Evolutionary conservation across 164 flowering plant species (phyloP).

Genomic region (Piper longum): DNA sequence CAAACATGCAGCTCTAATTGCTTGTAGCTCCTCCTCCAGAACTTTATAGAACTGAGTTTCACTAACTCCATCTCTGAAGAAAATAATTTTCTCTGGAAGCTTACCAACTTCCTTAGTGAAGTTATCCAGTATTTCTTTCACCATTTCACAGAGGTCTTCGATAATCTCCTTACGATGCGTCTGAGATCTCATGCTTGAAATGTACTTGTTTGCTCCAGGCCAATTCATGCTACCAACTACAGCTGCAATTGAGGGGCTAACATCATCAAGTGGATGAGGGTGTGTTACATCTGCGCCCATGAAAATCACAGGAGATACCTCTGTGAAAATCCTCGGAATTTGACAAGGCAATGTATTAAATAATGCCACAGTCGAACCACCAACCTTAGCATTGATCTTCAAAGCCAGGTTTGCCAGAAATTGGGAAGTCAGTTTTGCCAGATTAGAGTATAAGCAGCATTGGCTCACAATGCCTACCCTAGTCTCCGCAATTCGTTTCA

Average conservation of each 20-base stretch:
- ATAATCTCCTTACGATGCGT: conserved; percentile 82
- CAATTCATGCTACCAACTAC: conserved; percentile 94
- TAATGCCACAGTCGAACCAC: conserved; percentile 81
- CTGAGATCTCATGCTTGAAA: conserved; percentile 75
- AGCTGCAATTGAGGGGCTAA: conserved; percentile 85
- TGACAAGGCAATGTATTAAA: conserved; percentile 62
- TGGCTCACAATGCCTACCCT: conserved; percentile 70
- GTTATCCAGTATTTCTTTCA: conserved; percentile 54
- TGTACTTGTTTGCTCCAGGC: conserved; percentile 86
- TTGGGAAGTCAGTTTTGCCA: conserved; percentile 48
- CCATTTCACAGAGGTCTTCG: conserved; percentile 70
- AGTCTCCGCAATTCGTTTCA: conserved; percentile 88
- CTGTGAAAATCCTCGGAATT: conserved; percentile 46
- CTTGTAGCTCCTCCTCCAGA: conserved; percentile 58
- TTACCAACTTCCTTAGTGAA: conserved; percentile 34
- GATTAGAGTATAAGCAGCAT: conserved; percentile 72
- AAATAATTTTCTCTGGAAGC: conserved; percentile 61
- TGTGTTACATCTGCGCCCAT: conserved; percentile 99
- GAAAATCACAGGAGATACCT: conserved; percentile 66
- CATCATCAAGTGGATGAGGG: conserved; percentile 83
- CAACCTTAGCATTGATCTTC: conserved; percentile 90
- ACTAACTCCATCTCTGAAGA: conserved; percentile 90
- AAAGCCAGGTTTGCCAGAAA: conserved; percentile 80
- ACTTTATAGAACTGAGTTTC: conserved; percentile 85
- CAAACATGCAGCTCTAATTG: conserved; percentile 49